Percentiles rank a stretch among this genome's conserved stretches.
Conservation (phyloP, 768 basidiomycete species). For the Xerocomus brunneocitrinus region DNA sequence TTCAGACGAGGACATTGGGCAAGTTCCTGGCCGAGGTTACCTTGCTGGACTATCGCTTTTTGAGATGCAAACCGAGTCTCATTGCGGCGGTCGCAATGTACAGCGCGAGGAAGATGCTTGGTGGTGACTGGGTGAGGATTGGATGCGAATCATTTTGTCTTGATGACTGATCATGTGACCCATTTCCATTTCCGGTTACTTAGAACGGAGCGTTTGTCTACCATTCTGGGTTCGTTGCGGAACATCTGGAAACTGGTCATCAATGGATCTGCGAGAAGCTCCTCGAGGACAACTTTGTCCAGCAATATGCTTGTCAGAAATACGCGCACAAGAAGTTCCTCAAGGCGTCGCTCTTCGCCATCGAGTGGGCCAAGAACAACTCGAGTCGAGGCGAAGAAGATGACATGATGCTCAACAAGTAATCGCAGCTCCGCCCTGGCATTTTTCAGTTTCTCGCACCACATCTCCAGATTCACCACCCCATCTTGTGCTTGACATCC, state of each 20-base stretch:
- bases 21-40: conserved; percentile 98
- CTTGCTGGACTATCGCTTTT: conserved; percentile 85
- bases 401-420: conserved; percentile 30
- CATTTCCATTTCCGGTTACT: conserved; percentile 20
- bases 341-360: conserved; percentile 77
- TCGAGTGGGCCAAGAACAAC: conserved; percentile 66
- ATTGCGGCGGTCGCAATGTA: conserved; percentile 98
- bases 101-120: conserved; percentile 89
- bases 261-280: conserved; percentile 80
- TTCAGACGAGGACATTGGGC: conserved; percentile 94
- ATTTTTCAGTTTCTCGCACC: conserved; percentile 19
- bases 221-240: conserved; percentile 89
- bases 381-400: conserved; percentile 34
- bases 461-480: conserved; percentile 23
- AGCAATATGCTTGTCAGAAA: conserved; percentile 89
- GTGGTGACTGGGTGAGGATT: conserved; percentile 87
- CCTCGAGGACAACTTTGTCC: conserved; percentile 71
- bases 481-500: conserved; percentile 33
- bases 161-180: conserved; percentile 32
- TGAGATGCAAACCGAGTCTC: conserved; percentile 89
- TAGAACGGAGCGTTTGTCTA: conserved; percentile 89
- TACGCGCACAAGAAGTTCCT: conserved; percentile 98
- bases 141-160: conserved; percentile 11
- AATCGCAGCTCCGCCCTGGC: conserved; percentile 12
- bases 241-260: conserved; percentile 80